Percentiles rank a stretch among this genome's conserved stretches.
Evolutionary conservation across 192 early-diverging fungal species (phyloP).

Genomic region (Paraglomus occultum): DNA sequence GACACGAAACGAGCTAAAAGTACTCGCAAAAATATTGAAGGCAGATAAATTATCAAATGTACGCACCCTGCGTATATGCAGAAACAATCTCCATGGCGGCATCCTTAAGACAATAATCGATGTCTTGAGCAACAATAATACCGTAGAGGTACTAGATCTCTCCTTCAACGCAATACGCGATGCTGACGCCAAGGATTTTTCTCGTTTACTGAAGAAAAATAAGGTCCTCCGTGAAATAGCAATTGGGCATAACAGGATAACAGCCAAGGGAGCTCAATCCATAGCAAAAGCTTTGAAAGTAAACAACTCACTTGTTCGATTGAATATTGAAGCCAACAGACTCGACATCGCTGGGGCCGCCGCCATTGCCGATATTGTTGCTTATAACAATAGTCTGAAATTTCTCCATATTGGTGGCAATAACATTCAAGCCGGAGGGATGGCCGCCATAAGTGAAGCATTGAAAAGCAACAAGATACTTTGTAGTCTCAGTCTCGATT

Average conservation of each 20-base stretch:
- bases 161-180: neutral
- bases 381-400: conserved; percentile 33
- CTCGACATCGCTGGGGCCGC: conserved; percentile 32
- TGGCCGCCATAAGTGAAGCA: conserved; percentile 34
- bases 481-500: conserved; percentile 39
- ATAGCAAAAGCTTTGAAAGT: conserved; percentile 28
- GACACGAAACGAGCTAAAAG: neutral
- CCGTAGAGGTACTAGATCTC: neutral
- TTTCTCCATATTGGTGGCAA: conserved; percentile 44
- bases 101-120: neutral
- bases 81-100: neutral
- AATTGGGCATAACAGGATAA: conserved; percentile 35
- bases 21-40: conserved; percentile 10
- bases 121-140: neutral
- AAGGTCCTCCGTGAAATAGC: conserved; percentile 22
- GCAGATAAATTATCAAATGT: neutral
- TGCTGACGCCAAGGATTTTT: conserved; percentile 1
- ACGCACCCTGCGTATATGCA: neutral
- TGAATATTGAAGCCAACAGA: conserved; percentile 39
- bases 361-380: conserved; percentile 30
- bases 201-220: conserved; percentile 21
- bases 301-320: conserved; percentile 28
- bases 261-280: conserved; percentile 26
- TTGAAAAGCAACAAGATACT: conserved; percentile 37
- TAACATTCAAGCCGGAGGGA: conserved; percentile 31